Base-by-base conservation (phyloP, 129 eudicot genomes). In the sunflower (Helianthus annuus) region DNA sequence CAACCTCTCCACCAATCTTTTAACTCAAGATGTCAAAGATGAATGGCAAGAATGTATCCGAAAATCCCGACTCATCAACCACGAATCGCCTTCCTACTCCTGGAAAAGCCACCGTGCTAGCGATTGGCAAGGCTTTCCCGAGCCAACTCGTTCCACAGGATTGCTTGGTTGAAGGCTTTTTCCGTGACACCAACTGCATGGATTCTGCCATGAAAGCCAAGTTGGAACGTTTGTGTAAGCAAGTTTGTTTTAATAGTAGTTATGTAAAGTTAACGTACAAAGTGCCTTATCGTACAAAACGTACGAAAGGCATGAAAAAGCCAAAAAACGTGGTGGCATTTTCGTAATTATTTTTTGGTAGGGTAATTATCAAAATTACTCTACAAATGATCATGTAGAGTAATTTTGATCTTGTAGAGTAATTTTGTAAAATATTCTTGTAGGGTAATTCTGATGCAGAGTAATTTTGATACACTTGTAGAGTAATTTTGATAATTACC, bases 91-190 rank as follows among this genome's bases (percentile, higher is more conserved):
- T 68, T 57, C 86, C 96, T 0, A 92, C 86, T 5, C 85, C 87
- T 0, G 96, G 98, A 32, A 92, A 84, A 78, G 98, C 98, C 0
- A 85, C 95, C 0, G 75, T 92, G 15, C 78, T 92, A 1, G 96
- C 96, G 5, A 58, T 87, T 3, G 96, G 98, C 6, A 89, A 92
- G 83, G 96, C 96, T 27, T 87, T 89, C 69, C 98, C 98, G 13
- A 78, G 91, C 64, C 98, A 92, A 69, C 82, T 92, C 61, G 80
- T 92, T n/a, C 98, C 90, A 15, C 98, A 92, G 32, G 96, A 89
- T 40, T 76, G 84, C 80, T 81, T 92, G 83, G 98, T 92, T 8
- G 96, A 92, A 64, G 96, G 98, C 49, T 92, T 60, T 69, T 79
- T 84, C 16, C 96, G 98, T 4, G 96, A 92, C 76, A 92, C 98